phyloP scores from a whole-genome alignment of 2,329 filamentous ascomycete genomes.

The Botrytis sinoallii region DNA sequence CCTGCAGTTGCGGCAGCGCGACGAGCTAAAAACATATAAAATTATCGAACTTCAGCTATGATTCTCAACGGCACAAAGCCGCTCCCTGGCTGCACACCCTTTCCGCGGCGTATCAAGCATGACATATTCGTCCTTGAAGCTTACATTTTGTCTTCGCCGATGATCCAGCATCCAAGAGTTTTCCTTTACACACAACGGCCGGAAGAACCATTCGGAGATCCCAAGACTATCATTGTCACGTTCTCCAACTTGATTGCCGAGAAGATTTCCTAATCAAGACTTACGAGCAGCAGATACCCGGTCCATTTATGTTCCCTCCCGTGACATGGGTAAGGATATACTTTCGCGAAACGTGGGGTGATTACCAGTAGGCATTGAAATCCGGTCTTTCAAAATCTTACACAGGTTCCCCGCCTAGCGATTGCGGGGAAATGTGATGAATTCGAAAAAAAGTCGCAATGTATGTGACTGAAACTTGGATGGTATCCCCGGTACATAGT shows the following conservation, averaged over 20 bases:
- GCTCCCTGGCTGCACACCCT: slow-evolving; percentile 7
- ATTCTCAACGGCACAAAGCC: not conserved
- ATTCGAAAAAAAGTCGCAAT: not conserved
- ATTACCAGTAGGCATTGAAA: not conserved
- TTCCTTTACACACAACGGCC: not conserved
- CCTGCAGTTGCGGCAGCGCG: not conserved
- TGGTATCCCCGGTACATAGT: slow-evolving; percentile 2
- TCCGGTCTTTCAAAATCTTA: not conserved
- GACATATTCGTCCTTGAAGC: slow-evolving; percentile 11
- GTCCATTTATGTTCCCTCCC: slow-evolving; percentile 3
- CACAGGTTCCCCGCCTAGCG: not conserved
- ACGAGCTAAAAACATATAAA: not conserved
- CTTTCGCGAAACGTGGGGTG: slow-evolving; percentile 15
- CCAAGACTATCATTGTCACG: slow-evolving; percentile 8
- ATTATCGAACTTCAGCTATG: slow-evolving; percentile 5
- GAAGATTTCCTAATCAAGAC: slow-evolving; percentile 1
- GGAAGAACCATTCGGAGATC: slow-evolving; percentile 13
- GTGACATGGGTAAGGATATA: not conserved
- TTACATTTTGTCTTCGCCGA: slow-evolving; percentile 18
- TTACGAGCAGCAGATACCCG: slow-evolving; percentile 16
- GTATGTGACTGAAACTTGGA: not conserved
- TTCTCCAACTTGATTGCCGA: slow-evolving; percentile 1
- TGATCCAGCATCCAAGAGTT: not conserved
- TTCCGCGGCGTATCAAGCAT: slow-evolving; percentile 14
- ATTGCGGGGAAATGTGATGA: slow-evolving; percentile 9